Conservation (phyloP, 306 rosid genomes). For the Phaseolus lunatus region DNA sequence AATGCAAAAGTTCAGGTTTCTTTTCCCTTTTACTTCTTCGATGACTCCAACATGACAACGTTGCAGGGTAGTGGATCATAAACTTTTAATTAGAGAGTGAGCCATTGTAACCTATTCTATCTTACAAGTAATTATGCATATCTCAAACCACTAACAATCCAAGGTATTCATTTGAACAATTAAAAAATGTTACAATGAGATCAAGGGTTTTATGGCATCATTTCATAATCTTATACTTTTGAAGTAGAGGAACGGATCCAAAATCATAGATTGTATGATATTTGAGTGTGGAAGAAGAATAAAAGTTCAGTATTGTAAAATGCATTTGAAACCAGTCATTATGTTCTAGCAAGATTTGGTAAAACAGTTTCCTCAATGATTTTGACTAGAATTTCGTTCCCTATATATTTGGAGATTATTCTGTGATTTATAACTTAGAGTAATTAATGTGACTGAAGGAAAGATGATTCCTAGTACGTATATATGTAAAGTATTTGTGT, state of each 20-base stretch:
- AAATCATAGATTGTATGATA: neutral
- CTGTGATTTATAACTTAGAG: slow-evolving; percentile 7
- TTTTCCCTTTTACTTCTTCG: slow-evolving; percentile 11
- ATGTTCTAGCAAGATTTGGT: slow-evolving; percentile 19
- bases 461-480: neutral
- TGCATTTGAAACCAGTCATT: slow-evolving; percentile 9
- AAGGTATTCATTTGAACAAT: neutral
- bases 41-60: neutral
- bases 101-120: neutral
- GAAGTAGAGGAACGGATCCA: neutral
- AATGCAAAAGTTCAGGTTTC: neutral
- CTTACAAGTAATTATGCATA: neutral
- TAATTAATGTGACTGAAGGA: slow-evolving; percentile 14
- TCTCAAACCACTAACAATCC: neutral
- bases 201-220: neutral
- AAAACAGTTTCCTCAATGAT: neutral
- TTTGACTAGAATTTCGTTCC: neutral
- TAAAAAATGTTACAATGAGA: neutral
- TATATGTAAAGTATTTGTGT: neutral
- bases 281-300: slow-evolving; percentile 1
- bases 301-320: neutral
- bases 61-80: neutral
- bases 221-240: neutral
- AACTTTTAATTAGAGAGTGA: neutral
- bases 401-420: neutral